These are phyloP conservation scores for Stephanodiscus minutulus DNA, from an alignment of 108 stramenopile species.

Conservation along the genomic window DNA sequence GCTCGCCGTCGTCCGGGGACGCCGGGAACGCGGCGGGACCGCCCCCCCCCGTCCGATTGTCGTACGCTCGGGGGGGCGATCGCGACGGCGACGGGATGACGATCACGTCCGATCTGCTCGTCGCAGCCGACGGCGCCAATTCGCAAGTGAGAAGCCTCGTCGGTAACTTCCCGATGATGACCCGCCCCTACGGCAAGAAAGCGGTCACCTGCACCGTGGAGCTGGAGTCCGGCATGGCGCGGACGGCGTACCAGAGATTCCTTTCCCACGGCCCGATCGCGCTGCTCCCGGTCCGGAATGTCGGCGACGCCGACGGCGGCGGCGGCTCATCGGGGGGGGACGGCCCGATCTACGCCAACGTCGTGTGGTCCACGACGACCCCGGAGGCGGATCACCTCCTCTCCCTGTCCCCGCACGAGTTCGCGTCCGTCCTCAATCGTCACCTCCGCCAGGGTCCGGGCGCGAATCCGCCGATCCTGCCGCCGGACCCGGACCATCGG, in stretches of 20 bases:
- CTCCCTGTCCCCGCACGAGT: conserved; percentile 29
- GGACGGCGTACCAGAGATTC: conserved; percentile 81
- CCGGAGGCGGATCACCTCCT: conserved; percentile 56
- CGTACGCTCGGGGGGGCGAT: conserved; percentile 6
- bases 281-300: conserved; percentile 73
- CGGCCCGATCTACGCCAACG: conserved; percentile 63
- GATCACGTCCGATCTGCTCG: conserved; percentile 55
- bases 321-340: not conserved
- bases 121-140: conserved; percentile 86
- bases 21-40: conserved; percentile 36
- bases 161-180: conserved; percentile 53
- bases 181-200: conserved; percentile 62
- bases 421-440: conserved; percentile 60
- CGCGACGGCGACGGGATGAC: conserved; percentile 9
- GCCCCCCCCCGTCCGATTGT: conserved; percentile 29
- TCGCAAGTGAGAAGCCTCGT: conserved; percentile 60
- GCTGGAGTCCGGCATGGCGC: conserved; percentile 47
- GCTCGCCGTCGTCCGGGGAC: conserved; percentile 25
- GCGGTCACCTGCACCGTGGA: conserved; percentile 83
- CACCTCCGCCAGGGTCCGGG: conserved; percentile 69
- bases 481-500: not conserved
- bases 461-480: conserved; percentile 41
- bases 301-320: conserved; percentile 5
- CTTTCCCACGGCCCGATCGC: conserved; percentile 74
- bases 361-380: conserved; percentile 84